phyloP scores from a whole-genome alignment of 108 stramenopile genomes.

The Nannochloropsis gaditana region DNA sequence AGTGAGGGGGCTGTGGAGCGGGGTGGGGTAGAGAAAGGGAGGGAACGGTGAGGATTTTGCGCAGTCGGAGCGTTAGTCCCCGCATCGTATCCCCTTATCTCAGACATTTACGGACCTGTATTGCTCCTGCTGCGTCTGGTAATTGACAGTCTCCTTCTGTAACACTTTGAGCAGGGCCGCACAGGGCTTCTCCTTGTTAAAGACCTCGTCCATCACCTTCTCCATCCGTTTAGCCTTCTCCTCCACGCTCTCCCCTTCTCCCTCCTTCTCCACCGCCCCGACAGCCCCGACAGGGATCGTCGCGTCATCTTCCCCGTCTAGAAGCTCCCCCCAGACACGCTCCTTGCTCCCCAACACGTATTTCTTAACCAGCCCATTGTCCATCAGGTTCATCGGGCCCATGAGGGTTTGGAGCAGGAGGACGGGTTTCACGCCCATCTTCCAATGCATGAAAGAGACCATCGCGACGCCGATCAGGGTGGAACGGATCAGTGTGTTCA shows the following conservation, averaged over 20 bases:
- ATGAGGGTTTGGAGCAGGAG: constrained; percentile 13
- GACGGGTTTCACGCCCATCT: constrained; percentile 9
- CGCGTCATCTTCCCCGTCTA: neutral
- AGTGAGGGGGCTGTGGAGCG: neutral
- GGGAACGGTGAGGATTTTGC: neutral
- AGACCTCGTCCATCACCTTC: neutral
- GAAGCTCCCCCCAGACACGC: neutral
- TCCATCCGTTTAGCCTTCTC: neutral
- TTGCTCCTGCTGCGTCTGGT: neutral
- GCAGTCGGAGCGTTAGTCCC: neutral
- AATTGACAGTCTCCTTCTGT: neutral
- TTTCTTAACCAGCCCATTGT: neutral
- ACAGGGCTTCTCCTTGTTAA: neutral
- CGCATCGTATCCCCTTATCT: neutral
- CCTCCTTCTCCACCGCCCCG: neutral
- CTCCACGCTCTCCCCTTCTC: neutral
- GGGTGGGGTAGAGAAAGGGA: neutral
- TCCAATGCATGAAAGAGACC: neutral
- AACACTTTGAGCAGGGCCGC: neutral
- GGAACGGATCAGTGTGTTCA: neutral
- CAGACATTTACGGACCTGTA: neutral
- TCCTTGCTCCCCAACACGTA: neutral
- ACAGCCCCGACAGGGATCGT: neutral
- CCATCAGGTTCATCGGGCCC: neutral
- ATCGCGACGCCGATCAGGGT: neutral